Percentiles rank a stretch among this genome's conserved stretches.
Evolutionary conservation across 176 grass and related monocot species (phyloP).

Genomic region (Guadua angustifolia): DNA sequence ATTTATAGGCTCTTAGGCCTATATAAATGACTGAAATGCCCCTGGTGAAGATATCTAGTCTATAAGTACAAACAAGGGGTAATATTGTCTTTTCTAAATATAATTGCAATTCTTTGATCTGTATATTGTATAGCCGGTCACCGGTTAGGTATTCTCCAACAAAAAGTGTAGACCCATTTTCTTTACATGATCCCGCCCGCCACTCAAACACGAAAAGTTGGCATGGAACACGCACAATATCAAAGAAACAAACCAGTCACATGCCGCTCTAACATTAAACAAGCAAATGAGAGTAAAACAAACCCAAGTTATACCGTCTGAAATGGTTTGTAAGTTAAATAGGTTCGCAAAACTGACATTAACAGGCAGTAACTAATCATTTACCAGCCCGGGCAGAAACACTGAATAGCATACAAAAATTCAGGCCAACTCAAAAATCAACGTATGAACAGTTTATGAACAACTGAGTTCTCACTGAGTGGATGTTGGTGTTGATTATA

Average conservation of each 20-base stretch:
- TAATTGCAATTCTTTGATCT: no score
- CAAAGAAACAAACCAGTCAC: background rate
- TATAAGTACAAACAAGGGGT: no score
- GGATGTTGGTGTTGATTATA: background rate
- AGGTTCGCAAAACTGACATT: background rate
- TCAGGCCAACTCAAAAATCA: constrained; percentile 15
- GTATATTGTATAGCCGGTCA: no score
- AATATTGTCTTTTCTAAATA: no score
- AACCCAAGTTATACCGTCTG: background rate
- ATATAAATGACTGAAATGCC: no score
- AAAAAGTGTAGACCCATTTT: background rate
- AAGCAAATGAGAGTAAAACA: background rate
- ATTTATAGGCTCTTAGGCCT: no score
- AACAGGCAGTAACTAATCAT: background rate
- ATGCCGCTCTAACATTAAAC: background rate
- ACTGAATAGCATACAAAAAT: background rate
- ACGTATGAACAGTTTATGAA: background rate
- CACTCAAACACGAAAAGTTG: background rate
- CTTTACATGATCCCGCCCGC: background rate
- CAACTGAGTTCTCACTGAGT: background rate
- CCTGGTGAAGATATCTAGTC: no score
- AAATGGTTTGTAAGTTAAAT: background rate
- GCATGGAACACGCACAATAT: background rate
- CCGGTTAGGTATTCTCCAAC: no score
- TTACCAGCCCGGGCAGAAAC: background rate